phyloP scores from a whole-genome alignment of 305 asterid species.

The Salvia sclarea region DNA sequence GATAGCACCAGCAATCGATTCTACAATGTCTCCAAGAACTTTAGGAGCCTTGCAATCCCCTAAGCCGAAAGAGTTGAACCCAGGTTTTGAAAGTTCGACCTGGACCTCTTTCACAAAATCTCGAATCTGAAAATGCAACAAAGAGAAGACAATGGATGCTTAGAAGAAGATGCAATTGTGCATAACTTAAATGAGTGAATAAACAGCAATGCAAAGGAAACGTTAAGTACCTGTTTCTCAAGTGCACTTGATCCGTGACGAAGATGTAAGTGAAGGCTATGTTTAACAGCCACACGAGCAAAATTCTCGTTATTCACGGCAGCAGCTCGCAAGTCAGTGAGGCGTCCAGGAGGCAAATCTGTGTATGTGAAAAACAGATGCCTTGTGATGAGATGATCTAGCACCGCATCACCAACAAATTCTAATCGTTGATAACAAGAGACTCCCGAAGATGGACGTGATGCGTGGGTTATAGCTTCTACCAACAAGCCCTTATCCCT shows the following conservation, averaged over 20 bases:
- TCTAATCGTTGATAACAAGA: slow-evolving; percentile 97
- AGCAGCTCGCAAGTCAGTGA: slow-evolving; percentile 98
- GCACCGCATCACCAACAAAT: slow-evolving; percentile 97
- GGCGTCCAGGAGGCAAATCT: slow-evolving; percentile 98
- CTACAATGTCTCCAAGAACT: slow-evolving; percentile 98
- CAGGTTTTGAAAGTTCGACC: slow-evolving; percentile 74
- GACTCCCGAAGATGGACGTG: slow-evolving; percentile 98
- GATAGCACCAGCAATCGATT: slow-evolving; percentile 98
- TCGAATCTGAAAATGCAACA: slow-evolving; percentile 60
- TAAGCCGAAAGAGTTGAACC: slow-evolving; percentile 91
- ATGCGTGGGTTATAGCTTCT: slow-evolving; percentile 99
- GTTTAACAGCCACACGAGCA: slow-evolving; percentile 98
- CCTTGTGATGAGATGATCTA: slow-evolving; percentile 96
- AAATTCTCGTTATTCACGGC: slow-evolving; percentile 98
- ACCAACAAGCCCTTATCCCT: slow-evolving; percentile 68
- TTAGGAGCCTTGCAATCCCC: slow-evolving; percentile 99
- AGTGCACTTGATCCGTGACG: slow-evolving; percentile 98
- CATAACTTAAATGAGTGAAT: not conserved
- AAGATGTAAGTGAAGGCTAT: slow-evolving; percentile 85
- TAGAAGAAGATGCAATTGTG: slow-evolving; percentile 12
- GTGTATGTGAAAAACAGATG: slow-evolving; percentile 92
- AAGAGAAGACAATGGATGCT: slow-evolving; percentile 22
- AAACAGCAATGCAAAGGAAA: slow-evolving; percentile 6
- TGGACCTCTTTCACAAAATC: slow-evolving; percentile 90
- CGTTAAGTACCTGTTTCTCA: slow-evolving; percentile 74